Conservation (phyloP, 2,329 filamentous ascomycete genomes). For the Colletotrichum sansevieriae region DNA sequence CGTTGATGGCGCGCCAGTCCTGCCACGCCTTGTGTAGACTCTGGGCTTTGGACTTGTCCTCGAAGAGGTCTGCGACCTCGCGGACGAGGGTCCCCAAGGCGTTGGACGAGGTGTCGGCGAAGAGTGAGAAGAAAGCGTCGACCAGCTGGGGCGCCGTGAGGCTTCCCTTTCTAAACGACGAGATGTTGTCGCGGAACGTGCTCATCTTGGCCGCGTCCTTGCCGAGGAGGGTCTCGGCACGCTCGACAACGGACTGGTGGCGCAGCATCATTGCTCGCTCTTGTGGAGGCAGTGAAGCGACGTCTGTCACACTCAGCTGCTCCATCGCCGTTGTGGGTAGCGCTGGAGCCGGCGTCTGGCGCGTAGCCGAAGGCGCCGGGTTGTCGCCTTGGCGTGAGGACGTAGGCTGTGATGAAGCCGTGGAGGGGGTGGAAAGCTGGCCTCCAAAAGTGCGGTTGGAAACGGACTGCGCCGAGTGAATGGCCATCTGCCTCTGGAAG, state of each 20-base stretch:
- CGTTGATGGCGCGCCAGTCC: conserved; percentile 95
- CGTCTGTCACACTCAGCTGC: conserved; percentile 64
- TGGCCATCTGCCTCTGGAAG: conserved; percentile 91
- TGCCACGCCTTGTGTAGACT: conserved; percentile 87
- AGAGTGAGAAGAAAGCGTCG: conserved; percentile 88
- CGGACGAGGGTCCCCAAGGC: conserved; percentile 91
- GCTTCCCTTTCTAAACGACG: conserved; percentile 78
- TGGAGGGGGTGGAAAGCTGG: conserved; percentile 73
- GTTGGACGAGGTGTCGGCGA: conserved; percentile 80
- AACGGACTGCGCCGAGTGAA: conserved; percentile 87
- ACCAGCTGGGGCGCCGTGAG: conserved; percentile 82
- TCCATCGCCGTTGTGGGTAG: conserved; percentile 56
- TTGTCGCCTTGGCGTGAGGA: conserved; percentile 42
- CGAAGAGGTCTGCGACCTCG: conserved; percentile 93
- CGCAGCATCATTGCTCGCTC: conserved; percentile 85
- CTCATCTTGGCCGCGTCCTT: conserved; percentile 81
- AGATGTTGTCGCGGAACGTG: conserved; percentile 84
- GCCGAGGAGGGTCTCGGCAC: conserved; percentile 83
- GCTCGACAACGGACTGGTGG: conserved; percentile 87
- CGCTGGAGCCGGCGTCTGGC: conserved; percentile 39
- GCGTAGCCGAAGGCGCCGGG: conserved; percentile 22
- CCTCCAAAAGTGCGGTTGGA: conserved; percentile 87
- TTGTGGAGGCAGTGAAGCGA: conserved; percentile 73
- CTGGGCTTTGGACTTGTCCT: conserved; percentile 81
- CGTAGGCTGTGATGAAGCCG: conserved; percentile 48